Percentiles rank a stretch among this genome's conserved stretches.
These are phyloP conservation scores for Circinella minor DNA, from an alignment of 371 early-diverging fungal genomes.

Conservation along the genomic window DNA sequence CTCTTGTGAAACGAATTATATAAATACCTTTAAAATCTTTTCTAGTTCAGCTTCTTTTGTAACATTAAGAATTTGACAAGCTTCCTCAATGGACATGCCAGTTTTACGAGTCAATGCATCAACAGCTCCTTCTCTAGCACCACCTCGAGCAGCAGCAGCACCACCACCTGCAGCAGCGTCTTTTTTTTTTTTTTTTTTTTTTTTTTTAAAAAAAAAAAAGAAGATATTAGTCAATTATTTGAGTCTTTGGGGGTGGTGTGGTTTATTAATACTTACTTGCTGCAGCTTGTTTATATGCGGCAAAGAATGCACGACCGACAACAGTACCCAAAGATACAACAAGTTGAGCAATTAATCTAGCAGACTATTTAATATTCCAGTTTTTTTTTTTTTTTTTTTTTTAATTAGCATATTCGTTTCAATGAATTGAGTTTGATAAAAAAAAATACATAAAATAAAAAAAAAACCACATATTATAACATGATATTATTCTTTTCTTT, in stretches of 20 bases:
- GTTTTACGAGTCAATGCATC: slow-evolving; percentile 83
- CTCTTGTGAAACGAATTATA: background rate
- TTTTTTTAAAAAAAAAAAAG: background rate
- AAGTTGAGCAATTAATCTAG: slow-evolving; percentile 84
- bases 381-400: background rate
- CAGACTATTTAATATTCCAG: slow-evolving; percentile 46
- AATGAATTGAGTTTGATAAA: too few species aligned
- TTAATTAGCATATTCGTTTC: background rate
- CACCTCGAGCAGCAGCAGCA: slow-evolving; percentile 45
- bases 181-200: slow-evolving; percentile 22
- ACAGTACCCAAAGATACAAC: slow-evolving; percentile 85
- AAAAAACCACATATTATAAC: too few species aligned
- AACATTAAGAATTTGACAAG: slow-evolving; percentile 91
- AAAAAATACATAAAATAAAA: too few species aligned
- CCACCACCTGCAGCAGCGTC: slow-evolving; percentile 71
- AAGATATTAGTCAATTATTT: too few species aligned
- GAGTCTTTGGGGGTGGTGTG: too few species aligned
- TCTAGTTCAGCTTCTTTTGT: slow-evolving; percentile 74
- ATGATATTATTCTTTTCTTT: too few species aligned
- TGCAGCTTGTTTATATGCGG: slow-evolving; percentile 92
- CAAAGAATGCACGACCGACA: slow-evolving; percentile 91
- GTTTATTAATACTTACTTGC: slow-evolving; percentile 73
- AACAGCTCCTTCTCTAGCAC: slow-evolving; percentile 58
- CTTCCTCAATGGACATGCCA: slow-evolving; percentile 92
- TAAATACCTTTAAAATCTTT: slow-evolving; percentile 70